phyloP scores from a whole-genome alignment of 345 rosid genomes.

The Linum tenue region DNA sequence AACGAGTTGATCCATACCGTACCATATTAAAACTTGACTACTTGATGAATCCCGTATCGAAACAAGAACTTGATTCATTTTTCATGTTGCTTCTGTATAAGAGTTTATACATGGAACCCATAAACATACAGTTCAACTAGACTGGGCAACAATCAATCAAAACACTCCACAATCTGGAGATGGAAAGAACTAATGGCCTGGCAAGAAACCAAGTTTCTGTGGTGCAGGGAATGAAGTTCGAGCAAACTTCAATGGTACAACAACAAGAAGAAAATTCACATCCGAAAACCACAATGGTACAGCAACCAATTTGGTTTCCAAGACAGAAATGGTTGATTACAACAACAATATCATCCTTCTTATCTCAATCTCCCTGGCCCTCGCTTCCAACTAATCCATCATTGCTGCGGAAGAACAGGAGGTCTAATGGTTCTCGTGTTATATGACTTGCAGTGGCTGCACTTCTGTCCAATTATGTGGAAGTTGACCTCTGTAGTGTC shows the following conservation, averaged over 20 bases:
- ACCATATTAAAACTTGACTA: too few species aligned
- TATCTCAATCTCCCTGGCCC: background rate
- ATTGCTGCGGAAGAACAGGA: conserved; percentile 59
- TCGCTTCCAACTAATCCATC: background rate
- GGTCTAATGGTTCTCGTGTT: conserved; percentile 77
- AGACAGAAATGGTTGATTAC: background rate
- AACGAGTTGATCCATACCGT: too few species aligned
- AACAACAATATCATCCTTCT: background rate
- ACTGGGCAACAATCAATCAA: background rate
- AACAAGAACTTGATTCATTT: too few species aligned
- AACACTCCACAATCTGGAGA: background rate
- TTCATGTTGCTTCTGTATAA: background rate
- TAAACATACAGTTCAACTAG: background rate
- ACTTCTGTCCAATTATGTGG: conserved; percentile 87
- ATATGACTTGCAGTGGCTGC: conserved; percentile 86
- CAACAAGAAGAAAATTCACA: too few species aligned
- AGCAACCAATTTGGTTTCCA: background rate
- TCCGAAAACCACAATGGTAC: background rate
- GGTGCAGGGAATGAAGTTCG: background rate
- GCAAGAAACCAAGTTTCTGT: background rate
- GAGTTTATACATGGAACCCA: background rate
- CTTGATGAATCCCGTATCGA: too few species aligned
- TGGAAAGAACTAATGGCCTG: background rate
- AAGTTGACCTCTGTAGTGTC: conserved; percentile 89
- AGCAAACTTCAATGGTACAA: too few species aligned